Base-by-base conservation (phyloP, 192 early-diverging fungal species). In the Helicostylum pulchrum region DNA sequence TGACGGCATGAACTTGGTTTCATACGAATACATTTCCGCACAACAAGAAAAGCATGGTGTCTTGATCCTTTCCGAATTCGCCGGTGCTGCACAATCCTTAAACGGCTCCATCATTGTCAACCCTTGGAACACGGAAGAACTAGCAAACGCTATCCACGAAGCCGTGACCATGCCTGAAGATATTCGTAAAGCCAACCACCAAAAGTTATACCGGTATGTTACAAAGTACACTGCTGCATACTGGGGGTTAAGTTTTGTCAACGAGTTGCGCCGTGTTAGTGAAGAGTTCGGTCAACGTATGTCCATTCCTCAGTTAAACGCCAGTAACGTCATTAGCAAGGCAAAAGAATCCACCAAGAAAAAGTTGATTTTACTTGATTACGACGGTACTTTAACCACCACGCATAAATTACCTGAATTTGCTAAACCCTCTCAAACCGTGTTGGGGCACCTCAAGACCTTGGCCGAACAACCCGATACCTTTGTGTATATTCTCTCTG, bases 1-100 rank as follows among this genome's bases (percentile, higher is more conserved):
- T 62, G 96, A 99, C 77, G 98, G 98, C 46, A 99, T 99, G 98
- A 99, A 99, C 74, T 76, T 99, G 50, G 98, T 95, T 3, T 96
- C 94, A 17, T 99, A 97, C 77, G 98, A 99, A 81, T 99, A 96
- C 65, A 94, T 98, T 64, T 91, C 94, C 11, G 90, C 88, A 62
- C 92, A 93, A 76, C 89, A 92, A 75, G 79, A 92, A 56, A 87
- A 91, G 53, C 94, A 99, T 75, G 98, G 98, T 71, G 97, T 97
- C 7, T 80, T 99, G 67, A 90, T 99, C 47, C 83, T 99, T 30
- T 90, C 87, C 31, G 98, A 99, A 75, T 99, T 99, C 84, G 94
- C 97, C 9, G 98, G 98, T 34, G 97, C 96, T 17, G 98, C 97
- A 7, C 98, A 99, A 79, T 95, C 92, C 32, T 78, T 99, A 44